Conservation (phyloP, 192 early-diverging fungal genomes). For the Oehlia diaphana region DNA sequence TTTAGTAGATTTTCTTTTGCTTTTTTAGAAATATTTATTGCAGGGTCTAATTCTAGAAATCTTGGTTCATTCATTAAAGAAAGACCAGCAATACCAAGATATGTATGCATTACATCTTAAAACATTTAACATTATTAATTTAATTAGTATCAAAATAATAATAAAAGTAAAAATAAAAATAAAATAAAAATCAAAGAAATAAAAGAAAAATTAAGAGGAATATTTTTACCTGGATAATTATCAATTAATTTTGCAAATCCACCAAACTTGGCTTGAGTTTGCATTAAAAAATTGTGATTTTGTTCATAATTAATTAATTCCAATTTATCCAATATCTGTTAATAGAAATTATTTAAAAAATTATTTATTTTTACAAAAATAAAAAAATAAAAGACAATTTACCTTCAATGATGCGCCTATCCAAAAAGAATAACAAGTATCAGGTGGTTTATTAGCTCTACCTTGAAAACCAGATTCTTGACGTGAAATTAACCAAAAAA, state of each 20-base stretch:
- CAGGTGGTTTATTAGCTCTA: slow-evolving; percentile 78
- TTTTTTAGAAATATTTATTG: slow-evolving; percentile 56
- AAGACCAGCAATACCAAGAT: slow-evolving; percentile 77
- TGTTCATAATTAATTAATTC: slow-evolving; percentile 58
- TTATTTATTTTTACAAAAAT: background rate
- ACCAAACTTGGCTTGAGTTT: slow-evolving; percentile 56
- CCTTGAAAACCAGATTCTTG: slow-evolving; percentile 90
- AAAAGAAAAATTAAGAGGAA: background rate
- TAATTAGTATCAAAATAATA: background rate
- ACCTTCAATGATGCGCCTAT: slow-evolving; percentile 80
- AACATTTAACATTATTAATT: background rate
- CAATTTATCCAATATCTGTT: slow-evolving; percentile 60
- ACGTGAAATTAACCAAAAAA: slow-evolving; percentile 78
- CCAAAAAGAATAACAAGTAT: slow-evolving; percentile 99
- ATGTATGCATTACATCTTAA: slow-evolving; percentile 79
- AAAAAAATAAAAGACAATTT: slow-evolving; percentile 27
- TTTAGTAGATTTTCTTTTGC: slow-evolving; percentile 37
- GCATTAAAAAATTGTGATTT: slow-evolving; percentile 59
- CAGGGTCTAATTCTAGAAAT: slow-evolving; percentile 47
- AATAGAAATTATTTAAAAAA: background rate
- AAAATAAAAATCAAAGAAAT: too few relatives aligned
- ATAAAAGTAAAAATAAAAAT: background rate
- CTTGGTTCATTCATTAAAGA: slow-evolving; percentile 58
- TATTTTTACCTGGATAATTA: background rate
- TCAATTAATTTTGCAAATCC: slow-evolving; percentile 42